Evolutionary conservation across 169 alveolate species (phyloP).

Genomic region (Babesia ovata): DNA sequence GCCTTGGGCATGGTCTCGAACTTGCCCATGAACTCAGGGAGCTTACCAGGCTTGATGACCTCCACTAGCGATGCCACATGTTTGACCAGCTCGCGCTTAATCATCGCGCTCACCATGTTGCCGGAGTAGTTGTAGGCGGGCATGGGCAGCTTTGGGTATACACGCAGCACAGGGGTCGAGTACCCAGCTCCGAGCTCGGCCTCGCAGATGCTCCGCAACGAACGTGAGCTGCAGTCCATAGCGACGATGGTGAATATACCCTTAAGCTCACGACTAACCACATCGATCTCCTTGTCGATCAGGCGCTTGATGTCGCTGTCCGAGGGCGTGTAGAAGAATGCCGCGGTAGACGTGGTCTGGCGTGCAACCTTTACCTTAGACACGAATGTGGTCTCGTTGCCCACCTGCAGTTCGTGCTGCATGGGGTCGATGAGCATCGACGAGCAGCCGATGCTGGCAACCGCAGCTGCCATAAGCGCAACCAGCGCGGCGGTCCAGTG

Average conservation of each 20-base stretch:
- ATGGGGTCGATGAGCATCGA: conserved; percentile 72
- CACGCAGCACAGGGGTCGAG: conserved; percentile 63
- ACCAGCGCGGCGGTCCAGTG: not conserved
- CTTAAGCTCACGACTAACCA: conserved; percentile 71
- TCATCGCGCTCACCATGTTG: conserved; percentile 23
- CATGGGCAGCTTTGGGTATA: conserved; percentile 76
- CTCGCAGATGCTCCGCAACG: conserved; percentile 56
- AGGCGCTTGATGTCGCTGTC: conserved; percentile 66
- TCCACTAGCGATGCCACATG: conserved; percentile 75
- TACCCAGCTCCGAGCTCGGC: conserved; percentile 66
- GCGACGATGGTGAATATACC: conserved; percentile 72
- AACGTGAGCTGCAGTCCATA: conserved; percentile 66
- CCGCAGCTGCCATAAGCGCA: conserved; percentile 9
- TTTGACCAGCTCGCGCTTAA: conserved; percentile 51
- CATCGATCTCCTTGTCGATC: conserved; percentile 67
- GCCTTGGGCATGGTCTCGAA: conserved; percentile 79
- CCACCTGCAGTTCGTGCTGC: conserved; percentile 79
- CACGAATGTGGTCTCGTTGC: conserved; percentile 71
- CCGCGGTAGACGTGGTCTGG: conserved; percentile 69
- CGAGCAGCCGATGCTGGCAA: conserved; percentile 16
- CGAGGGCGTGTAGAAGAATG: conserved; percentile 70
- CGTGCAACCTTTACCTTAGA: conserved; percentile 73
- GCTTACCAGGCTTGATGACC: conserved; percentile 59
- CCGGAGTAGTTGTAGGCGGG: conserved; percentile 70
- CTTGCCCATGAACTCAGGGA: conserved; percentile 72